Evolutionary conservation across 2,329 filamentous ascomycete species (phyloP), one percentile per base, ranked within the genome.

Genomic region (Penicillium sclerotigenum): DNA sequence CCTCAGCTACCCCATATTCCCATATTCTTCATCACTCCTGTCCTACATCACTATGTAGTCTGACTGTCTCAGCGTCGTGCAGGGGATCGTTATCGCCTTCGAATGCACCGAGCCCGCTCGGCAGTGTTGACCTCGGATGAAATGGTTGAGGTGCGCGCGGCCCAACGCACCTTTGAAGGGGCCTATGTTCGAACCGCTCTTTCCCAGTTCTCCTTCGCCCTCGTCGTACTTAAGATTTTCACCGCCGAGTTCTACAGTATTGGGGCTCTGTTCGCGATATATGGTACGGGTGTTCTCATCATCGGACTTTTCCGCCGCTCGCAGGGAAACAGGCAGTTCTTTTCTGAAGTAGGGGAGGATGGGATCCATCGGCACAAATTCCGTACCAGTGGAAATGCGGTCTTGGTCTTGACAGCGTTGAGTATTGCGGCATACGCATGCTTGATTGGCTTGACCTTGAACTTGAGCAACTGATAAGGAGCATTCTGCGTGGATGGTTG

Each of bases 191-290:
- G 94, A 59, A 99, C 94, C 0, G 92, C 93, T 3, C 84, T 99
- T 20, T 90, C 90, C 3, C 92, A 97, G 70, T 97, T 97, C 79
- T 93, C 89, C 54, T 97, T 99, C 74, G 87, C 93, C 20, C 86
- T 99, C 47, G 87, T 99, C 60, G 90, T 99, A 50, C 85, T 96
- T 64, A 96, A 95, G 78, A 95, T 99, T 74, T 97, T 99, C 78
- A 97, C 91, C 9, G 84, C 87, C 50, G 94, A 97, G 71, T 97
- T 99, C 79, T 97, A 97, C 76, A 86, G 88, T 64, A 96, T 97
- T 60, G 94, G 94, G n/a, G 94, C 94, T 7, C 81, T 99, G 31
- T 97, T 97, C 71, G 92, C 94, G 41, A 87, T 91, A 47, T 97
- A 97, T 70, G 94, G 93, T 13, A 86, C 87, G 4, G 90, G 90